Evolutionary conservation across 129 eudicot genomes (phyloP), one percentile per base, ranked within the genome.

Genomic region (Oenanthe sinensis): DNA sequence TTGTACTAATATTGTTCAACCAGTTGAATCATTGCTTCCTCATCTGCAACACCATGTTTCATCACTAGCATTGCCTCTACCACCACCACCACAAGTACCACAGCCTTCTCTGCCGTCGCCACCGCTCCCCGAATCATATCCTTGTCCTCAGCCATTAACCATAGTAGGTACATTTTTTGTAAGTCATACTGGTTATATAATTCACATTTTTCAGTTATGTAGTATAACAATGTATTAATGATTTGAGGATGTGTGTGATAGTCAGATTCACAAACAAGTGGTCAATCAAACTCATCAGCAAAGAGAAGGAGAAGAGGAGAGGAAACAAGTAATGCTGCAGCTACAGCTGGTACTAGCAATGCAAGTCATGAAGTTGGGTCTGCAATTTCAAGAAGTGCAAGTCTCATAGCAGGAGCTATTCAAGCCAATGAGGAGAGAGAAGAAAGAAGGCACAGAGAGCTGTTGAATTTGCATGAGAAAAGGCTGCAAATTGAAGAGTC

Each of bases 391-490:
- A 80, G 70, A 50, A 84, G 97, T 82, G 93, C 88, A 60, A 49
- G 65, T 37, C 75, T 86, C 3, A 80, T 90, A 58, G 83, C 87
- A 28, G 87, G 85, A 70, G 87, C 92, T 1, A 86, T 87, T 6
- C 89, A 86, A 39, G 86, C 84, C 50, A 78, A 81, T 44, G 94
- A 87, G 71, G 91, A 87, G 73, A 87, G 86, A 84, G 90, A 87
- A 84, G 97, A 91, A 60, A 84, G 82, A 67, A 87, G 97, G 76
- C 97, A 91, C 83, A 84, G 72, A 77, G 97, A 91, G 60, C 73
- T 91, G 54, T 50, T 87, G 83, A 75, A 58, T 11, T 17, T 91
- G 82, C 94, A 89, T 47, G 80, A 91, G 75, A 85, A 85, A 54
- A 87, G 90, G 76, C 85, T 89, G 77, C 83, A 85, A 67, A 83